These are phyloP conservation scores for Clonostachys rhizophaga DNA, from an alignment of 2,329 filamentous ascomycete genomes.

Conservation along the genomic window DNA sequence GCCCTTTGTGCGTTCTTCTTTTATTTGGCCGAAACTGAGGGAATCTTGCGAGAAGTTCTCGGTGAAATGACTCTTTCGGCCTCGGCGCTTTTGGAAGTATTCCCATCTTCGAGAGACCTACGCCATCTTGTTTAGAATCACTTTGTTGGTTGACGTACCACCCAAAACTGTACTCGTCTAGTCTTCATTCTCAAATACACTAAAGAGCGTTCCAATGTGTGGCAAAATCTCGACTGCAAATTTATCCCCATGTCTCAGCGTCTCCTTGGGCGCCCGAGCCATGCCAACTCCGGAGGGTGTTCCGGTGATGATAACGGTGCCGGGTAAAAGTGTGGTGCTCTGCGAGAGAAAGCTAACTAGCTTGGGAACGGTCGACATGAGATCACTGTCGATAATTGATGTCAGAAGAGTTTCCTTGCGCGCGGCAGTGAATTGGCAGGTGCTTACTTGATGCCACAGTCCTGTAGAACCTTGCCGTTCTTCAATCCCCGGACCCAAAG, in stretches of 20 bases:
- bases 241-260: constrained; percentile 30
- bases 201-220: constrained; percentile 34
- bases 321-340: constrained; percentile 31
- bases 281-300: constrained; percentile 35
- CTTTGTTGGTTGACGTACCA: too few species aligned
- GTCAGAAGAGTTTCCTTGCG: constrained; percentile 17
- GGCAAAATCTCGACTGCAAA: constrained; percentile 35
- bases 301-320: constrained; percentile 36
- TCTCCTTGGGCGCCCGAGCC: constrained; percentile 26
- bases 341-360: constrained; percentile 36
- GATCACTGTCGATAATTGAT: constrained; percentile 28
- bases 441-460: constrained; percentile 21
- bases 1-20: too few species aligned
- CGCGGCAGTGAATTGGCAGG: constrained; percentile 8
- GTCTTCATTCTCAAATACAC: constrained; percentile 1
- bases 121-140: too few species aligned
- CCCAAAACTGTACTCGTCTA: too few species aligned
- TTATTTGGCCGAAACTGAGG: too few species aligned
- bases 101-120: too few species aligned
- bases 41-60: too few species aligned
- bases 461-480: constrained; percentile 48
- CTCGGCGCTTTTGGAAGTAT: too few species aligned
- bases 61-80: too few species aligned
- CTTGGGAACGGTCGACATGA: constrained; percentile 47
- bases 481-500: constrained; percentile 36